phyloP scores from a whole-genome alignment of 108 stramenopile genomes.

The Fragilariopsis cylindrus region DNA sequence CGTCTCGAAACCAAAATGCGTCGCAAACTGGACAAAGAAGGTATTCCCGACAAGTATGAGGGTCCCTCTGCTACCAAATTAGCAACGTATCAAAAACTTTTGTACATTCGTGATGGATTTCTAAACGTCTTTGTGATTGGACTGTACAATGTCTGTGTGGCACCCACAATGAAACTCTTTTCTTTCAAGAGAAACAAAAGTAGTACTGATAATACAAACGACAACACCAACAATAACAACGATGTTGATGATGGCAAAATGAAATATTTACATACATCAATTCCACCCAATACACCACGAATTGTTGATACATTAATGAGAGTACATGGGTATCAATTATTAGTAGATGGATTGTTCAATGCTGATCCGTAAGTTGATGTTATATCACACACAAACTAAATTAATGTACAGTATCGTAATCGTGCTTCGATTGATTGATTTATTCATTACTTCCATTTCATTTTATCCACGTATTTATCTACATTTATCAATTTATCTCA shows the following conservation, averaged over 20 bases:
- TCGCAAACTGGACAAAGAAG: conserved; percentile 34
- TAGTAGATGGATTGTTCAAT: conserved; percentile 70
- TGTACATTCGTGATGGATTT: conserved; percentile 12
- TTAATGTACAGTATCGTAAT: not conserved
- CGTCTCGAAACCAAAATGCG: conserved; percentile 29
- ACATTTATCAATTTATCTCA: not conserved
- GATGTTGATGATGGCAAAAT: no score
- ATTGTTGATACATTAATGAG: conserved; percentile 57
- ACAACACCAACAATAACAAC: not conserved
- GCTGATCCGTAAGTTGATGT: conserved; percentile 42
- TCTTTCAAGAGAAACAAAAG: no score
- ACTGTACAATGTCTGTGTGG: not conserved
- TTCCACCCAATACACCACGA: conserved; percentile 42
- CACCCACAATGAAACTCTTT: conserved; percentile 14
- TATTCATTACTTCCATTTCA: not conserved
- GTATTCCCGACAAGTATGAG: conserved; percentile 43
- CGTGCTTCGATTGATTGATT: not conserved
- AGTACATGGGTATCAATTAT: conserved; percentile 57
- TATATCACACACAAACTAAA: not conserved
- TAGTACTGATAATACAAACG: not conserved
- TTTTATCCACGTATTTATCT: not conserved
- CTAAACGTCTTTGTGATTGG: conserved; percentile 6
- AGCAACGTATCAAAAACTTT: conserved; percentile 15
- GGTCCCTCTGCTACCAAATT: conserved; percentile 36
- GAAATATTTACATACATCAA: conserved; percentile 8